phyloP scores from a whole-genome alignment of 2,329 filamentous ascomycete genomes.

The Corinectria fuckeliana region DNA sequence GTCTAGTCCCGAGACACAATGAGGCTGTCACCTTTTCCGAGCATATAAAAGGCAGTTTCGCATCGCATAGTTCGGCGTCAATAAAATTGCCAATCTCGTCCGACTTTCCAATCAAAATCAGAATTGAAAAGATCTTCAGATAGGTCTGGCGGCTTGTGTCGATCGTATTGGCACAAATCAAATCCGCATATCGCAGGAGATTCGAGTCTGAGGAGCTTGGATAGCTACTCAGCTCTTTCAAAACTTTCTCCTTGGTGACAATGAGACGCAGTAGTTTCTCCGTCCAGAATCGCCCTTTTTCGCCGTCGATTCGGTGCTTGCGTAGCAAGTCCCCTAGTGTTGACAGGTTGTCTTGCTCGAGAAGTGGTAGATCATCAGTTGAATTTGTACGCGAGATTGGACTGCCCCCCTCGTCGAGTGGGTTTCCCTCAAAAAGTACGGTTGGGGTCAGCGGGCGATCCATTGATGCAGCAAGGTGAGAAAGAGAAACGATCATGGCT shows the following conservation, averaged over 20 bases:
- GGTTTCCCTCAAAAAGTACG: background rate
- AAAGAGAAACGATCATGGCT: too few relatives aligned
- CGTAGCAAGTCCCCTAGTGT: background rate
- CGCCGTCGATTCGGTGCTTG: background rate
- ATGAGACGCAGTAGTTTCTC: background rate
- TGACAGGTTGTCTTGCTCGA: background rate
- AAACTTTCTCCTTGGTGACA: background rate
- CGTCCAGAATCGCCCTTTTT: background rate
- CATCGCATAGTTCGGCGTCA: background rate
- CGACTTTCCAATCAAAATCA: background rate
- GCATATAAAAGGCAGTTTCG: background rate
- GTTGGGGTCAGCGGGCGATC: background rate
- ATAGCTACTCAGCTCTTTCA: background rate
- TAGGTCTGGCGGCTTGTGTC: background rate
- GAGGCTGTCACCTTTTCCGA: background rate
- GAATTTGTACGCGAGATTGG: background rate
- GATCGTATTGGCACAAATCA: background rate
- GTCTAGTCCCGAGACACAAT: background rate
- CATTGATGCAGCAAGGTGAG: background rate
- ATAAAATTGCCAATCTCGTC: background rate
- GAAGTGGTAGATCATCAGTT: background rate
- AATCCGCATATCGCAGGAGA: background rate
- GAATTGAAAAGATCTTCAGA: constrained; percentile 1
- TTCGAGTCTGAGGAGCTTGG: background rate
- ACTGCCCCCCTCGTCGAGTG: background rate